These are phyloP conservation scores for Diutina scorzettiae DNA, from an alignment of 1,139 yeast genomes.

Conservation along the genomic window DNA sequence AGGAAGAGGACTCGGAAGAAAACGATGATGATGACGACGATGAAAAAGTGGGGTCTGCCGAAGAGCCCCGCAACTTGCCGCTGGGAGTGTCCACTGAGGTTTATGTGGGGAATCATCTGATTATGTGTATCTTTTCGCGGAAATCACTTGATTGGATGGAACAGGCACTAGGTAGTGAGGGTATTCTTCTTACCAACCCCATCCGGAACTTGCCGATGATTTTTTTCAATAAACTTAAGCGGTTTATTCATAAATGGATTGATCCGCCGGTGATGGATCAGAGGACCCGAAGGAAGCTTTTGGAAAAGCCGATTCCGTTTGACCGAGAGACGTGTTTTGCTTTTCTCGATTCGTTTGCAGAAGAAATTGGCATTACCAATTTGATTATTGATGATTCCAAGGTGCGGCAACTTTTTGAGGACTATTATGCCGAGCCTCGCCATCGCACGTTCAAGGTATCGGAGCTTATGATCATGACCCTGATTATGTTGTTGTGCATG, in stretches of 20 bases:
- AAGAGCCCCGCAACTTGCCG: too few relatives aligned
- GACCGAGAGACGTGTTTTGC: constrained; percentile 15
- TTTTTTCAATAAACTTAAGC: constrained; percentile 14
- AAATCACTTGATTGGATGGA: constrained; percentile 26
- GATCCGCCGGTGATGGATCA: constrained; percentile 21
- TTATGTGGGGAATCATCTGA: constrained; percentile 29
- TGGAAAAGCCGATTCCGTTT: constrained; percentile 19
- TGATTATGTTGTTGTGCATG: constrained; percentile 9
- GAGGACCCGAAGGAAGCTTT: constrained; percentile 12
- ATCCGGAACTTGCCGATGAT: constrained; percentile 21
- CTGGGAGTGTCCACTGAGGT: constrained; percentile 10
- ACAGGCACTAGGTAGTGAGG: constrained; percentile 15
- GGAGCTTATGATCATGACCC: constrained; percentile 20
- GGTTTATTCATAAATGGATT: constrained; percentile 19
- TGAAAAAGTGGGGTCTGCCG: too few relatives aligned
- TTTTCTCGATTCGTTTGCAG: constrained; percentile 15
- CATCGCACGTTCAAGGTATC: constrained; percentile 7
- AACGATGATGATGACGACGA: background rate
- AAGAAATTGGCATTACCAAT: constrained; percentile 9
- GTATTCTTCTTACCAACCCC: constrained; percentile 16
- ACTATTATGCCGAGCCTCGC: constrained; percentile 10
- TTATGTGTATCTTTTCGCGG: constrained; percentile 24
- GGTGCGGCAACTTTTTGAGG: constrained; percentile 10
- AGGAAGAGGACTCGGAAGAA: background rate
- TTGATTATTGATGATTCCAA: constrained; percentile 8